These are phyloP conservation scores for Thecaphora frezii DNA, from an alignment of 1,284 basidiomycete genomes.

Conservation along the genomic window DNA sequence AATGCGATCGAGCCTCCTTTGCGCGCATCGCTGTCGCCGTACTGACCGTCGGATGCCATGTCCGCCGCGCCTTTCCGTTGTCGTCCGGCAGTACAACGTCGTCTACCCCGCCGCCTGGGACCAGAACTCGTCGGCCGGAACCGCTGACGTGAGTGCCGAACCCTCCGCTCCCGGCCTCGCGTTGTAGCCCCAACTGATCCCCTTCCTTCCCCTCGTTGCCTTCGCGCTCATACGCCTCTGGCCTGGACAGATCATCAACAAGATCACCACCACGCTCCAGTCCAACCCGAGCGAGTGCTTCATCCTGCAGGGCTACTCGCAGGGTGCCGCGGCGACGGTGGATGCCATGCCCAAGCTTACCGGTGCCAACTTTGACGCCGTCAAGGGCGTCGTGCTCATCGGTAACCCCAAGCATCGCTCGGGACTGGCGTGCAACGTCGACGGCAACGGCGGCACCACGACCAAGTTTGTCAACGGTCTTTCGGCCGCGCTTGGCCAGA, in stretches of 20 bases:
- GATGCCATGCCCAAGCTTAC: conserved; percentile 42
- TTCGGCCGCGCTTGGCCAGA: conserved; percentile 7
- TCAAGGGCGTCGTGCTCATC: conserved; percentile 56
- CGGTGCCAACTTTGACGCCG: conserved; percentile 35
- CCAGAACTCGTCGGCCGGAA: conserved; percentile 45
- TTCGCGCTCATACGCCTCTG: background rate
- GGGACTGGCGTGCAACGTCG: conserved; percentile 52
- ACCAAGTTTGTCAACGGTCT: conserved; percentile 40
- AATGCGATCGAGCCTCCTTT: too few relatives aligned
- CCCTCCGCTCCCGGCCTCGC: background rate
- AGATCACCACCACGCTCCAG: conserved; percentile 12
- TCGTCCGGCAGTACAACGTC: conserved; percentile 52
- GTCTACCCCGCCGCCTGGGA: conserved; percentile 48
- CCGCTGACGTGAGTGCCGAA: conserved; percentile 24
- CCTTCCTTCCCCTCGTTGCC: background rate
- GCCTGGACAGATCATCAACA: conserved; percentile 13
- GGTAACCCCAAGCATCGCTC: conserved; percentile 54
- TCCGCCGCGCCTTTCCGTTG: too few relatives aligned
- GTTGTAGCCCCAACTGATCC: background rate
- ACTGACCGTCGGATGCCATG: too few relatives aligned
- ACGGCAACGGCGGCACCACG: conserved; percentile 43
- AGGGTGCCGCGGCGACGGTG: conserved; percentile 55
- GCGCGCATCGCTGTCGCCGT: too few relatives aligned
- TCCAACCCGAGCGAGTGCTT: conserved; percentile 23
- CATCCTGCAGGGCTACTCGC: conserved; percentile 36